Percentiles rank a stretch among this genome's conserved stretches.
phyloP scores from a whole-genome alignment of 441 rosid species.

The Pelargonium australe region DNA sequence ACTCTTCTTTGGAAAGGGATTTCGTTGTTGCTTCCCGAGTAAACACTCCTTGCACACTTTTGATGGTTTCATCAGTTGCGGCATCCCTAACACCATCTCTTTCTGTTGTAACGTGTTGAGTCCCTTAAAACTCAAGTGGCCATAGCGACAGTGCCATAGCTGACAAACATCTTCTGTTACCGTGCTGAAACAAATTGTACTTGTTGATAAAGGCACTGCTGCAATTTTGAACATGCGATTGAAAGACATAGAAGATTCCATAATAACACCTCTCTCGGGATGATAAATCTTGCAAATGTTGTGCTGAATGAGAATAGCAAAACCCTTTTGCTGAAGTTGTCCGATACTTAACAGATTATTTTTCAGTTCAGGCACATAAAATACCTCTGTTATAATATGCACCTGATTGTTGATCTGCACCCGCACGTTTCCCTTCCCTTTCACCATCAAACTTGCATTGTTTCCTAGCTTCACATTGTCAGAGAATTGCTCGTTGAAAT shows the following conservation, averaged over 20 bases:
- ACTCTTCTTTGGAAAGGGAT: neutral
- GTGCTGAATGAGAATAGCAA: neutral
- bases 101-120: neutral
- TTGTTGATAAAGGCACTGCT: too few species aligned
- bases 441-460: neutral
- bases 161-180: too few species aligned
- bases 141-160: too few species aligned
- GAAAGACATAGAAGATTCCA: too few species aligned
- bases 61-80: neutral
- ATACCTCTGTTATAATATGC: neutral
- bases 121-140: neutral
- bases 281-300: neutral
- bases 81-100: neutral
- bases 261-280: too few species aligned
- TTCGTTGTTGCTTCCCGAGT: neutral
- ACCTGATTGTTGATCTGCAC: neutral
- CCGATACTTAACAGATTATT: neutral
- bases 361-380: neutral
- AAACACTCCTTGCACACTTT: neutral
- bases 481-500: too few species aligned
- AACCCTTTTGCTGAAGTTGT: neutral
- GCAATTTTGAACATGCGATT: too few species aligned
- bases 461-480: neutral
- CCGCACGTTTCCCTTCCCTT: neutral
- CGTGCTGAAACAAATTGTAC: too few species aligned